Conservation (phyloP, 2,329 filamentous ascomycete genomes). For the Tolypocladium ovalisporum region DNA sequence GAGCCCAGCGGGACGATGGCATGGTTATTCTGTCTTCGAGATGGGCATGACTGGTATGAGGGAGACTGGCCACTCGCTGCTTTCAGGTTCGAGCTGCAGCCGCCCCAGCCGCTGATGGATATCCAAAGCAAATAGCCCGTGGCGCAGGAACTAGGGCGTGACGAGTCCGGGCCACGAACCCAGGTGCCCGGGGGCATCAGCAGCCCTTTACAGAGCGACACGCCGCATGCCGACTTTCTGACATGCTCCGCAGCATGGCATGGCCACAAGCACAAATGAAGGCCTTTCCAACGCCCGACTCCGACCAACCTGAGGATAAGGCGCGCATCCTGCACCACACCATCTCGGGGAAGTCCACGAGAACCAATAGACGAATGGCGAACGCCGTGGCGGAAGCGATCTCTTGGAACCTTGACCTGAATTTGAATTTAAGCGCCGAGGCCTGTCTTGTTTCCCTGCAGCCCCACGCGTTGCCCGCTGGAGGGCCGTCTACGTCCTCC, state of each 20-base stretch:
- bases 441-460: conserved; percentile 39
- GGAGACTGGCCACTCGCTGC: neutral
- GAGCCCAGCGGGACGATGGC: neutral
- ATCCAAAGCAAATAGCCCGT: neutral
- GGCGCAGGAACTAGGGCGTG: neutral
- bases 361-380: conserved; percentile 8
- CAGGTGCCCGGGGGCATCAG: neutral
- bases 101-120: neutral
- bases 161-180: too few relatives aligned
- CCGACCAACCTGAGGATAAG: neutral
- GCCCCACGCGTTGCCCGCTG: conserved; percentile 23
- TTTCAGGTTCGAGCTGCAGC: neutral
- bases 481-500: conserved; percentile 9
- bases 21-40: neutral
- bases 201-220: neutral
- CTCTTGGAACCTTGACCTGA: conserved; percentile 18
- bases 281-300: neutral
- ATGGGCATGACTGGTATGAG: neutral
- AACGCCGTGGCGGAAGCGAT: conserved; percentile 24
- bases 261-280: neutral
- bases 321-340: neutral
- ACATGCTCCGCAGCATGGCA: neutral
- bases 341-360: neutral
- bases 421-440: conserved; percentile 43
- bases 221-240: neutral